These are phyloP conservation scores for Fusarium acutatum DNA, from an alignment of 2,329 filamentous ascomycete species.

Conservation along the genomic window DNA sequence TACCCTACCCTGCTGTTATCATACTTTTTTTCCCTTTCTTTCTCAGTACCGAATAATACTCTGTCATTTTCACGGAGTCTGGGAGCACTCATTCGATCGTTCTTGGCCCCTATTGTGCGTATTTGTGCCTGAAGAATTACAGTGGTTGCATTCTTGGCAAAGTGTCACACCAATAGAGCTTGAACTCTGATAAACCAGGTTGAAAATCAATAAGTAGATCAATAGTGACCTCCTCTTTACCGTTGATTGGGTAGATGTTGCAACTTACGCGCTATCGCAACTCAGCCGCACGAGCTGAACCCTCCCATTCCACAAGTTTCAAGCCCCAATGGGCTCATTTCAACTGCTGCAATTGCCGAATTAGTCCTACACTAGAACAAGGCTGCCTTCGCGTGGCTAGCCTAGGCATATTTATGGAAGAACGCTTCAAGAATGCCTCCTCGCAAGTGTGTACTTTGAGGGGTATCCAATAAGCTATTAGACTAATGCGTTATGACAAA, in stretches of 20 bases:
- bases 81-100: background rate
- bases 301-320: background rate
- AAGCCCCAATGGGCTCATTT: background rate
- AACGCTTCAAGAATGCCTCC: background rate
- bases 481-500: background rate
- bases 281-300: background rate
- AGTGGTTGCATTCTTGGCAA: background rate
- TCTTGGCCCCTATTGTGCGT: background rate
- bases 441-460: background rate
- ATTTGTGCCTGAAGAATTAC: background rate
- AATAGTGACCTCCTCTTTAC: background rate
- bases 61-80: background rate
- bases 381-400: background rate
- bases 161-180: background rate
- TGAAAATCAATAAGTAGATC: background rate
- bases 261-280: background rate
- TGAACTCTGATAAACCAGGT: background rate
- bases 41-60: background rate
- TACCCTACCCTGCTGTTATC: background rate
- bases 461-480: background rate
- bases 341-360: background rate
- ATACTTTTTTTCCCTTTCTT: rapidly evolving
- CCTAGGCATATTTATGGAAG: background rate
- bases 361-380: background rate
- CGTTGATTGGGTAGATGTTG: background rate